Percentiles rank a stretch among this genome's conserved stretches.
Conservation (phyloP, 805 yeast genomes). For the Tetrapisispora phaffii region DNA sequence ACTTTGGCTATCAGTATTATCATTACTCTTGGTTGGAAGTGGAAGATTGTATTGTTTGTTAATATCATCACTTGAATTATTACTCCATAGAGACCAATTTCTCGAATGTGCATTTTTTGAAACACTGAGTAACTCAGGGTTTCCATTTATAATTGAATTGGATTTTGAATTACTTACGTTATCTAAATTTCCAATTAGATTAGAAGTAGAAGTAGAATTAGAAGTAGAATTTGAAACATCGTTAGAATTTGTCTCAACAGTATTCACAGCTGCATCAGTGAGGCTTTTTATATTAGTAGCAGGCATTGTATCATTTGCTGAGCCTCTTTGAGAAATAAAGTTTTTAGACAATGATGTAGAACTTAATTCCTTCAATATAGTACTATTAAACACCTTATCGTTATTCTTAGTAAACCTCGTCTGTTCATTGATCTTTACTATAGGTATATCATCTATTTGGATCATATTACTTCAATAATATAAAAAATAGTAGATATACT, state of each 20-base stretch:
- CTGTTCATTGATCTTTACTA: background rate
- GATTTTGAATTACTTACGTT: background rate
- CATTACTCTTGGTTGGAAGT: background rate
- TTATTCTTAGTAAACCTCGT: background rate
- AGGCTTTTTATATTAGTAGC: background rate
- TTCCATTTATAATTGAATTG: background rate
- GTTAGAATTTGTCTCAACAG: background rate
- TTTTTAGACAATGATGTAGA: background rate
- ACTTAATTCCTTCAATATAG: background rate
- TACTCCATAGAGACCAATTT: slow-evolving; percentile 3
- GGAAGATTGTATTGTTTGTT: background rate
- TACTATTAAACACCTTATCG: background rate
- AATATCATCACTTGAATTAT: background rate
- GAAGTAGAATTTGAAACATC: background rate
- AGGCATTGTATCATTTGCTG: background rate
- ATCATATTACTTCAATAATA: background rate
- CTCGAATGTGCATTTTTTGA: background rate
- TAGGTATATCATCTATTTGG: background rate
- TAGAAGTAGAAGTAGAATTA: background rate
- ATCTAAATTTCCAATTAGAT: background rate
- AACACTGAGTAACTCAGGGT: background rate
- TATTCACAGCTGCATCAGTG: too few relatives aligned
- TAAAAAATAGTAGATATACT: background rate
- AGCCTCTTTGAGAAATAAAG: background rate
- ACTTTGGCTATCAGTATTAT: background rate